Evolutionary conservation across 2,329 filamentous ascomycete species (phyloP), one percentile per base, ranked within the genome.

Genomic region (Penicillium hordei): DNA sequence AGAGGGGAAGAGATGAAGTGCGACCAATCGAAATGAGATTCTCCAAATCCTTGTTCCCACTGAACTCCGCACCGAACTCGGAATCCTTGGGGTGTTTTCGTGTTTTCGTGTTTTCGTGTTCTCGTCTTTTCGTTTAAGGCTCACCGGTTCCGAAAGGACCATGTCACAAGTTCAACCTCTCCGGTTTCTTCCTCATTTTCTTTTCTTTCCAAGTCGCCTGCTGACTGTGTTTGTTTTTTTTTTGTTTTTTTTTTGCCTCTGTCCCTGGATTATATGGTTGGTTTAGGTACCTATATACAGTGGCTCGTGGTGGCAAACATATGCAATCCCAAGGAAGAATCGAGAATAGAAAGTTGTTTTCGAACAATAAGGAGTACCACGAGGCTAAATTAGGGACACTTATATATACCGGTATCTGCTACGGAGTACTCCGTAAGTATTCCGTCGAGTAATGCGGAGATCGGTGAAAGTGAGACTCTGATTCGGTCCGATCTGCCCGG

Each of bases 21-120:
- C n/a, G 36, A 27, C 61, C 54, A 63, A 59, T 58, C 2, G n/a
- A 21, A 1, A 9, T 9, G 10, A 8, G 17, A 17, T 8, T 65
- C 64, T 63, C 64, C 63, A 65, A 65, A 21, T 61, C 48, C 48
- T 27, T 33, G 15, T 31, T 17, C 10, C 25, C 21, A 43, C 19
- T 39, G 52, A 25, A 55, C 64, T 65, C 64, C 63, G 61, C 64
- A 65, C 62, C 58, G 55, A 57, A 54, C 57, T 59, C 58, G 60
- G 60, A 60, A 39, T 39, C 34, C 17, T 29, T 33, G 2, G 12
- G 31, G n/a, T n/a, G n/a, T n/a, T n/a, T n/a, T n/a, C n/a, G n/a
- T 13, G 31, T 33, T 33, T 33, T 33, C 31, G 31, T 33, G 31
- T 33, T 49, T 29, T 46, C n/a, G 27, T 21, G 3, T 49, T 39